Evolutionary conservation across 1,284 basidiomycete genomes (phyloP), one percentile per base, ranked within the genome.

Genomic region (Hymenochaete sp.): DNA sequence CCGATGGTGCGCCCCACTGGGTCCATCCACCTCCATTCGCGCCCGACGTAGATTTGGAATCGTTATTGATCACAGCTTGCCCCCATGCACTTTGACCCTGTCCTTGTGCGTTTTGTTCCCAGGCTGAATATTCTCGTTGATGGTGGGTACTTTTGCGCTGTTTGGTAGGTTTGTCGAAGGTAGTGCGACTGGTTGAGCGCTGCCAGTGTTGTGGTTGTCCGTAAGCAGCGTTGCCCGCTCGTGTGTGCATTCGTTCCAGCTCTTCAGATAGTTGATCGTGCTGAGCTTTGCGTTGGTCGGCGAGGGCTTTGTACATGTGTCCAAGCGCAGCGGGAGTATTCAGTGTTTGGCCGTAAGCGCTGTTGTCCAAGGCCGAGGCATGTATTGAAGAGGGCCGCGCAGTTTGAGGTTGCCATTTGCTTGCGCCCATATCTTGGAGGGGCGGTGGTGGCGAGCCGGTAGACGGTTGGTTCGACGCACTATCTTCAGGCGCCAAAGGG

Each of bases 221-320:
- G 22, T 28, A 41, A 6, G 27, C 2, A 13, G 22, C 13, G 25
- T 38, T 35, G n/a, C 38, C 13, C 4, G 35, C 33, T 19, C 25
- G 43, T 37, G 36, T 32, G 19, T 35, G 43, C 6, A 25, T 3
- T 33, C 38, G 43, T 9, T 35, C 33, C 10, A 44, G 19, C 10
- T 35, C 26, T 5, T 35, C 22, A 8, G n/a, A 18, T 11, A 44
- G 18, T 16, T 44, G 22, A 5, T 37, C 38, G 16, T 36, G 33
- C 16, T 44, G 43, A 24, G 43, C 33, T 26, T 44, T 32, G 16
- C 43, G 43, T 26, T 44, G 43, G 10, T 44, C 32, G 5, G 43
- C 33, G 21, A 44, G 36, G 28, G 43, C 43, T 9, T 35, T 37
- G 14, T 37, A 35, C 43, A 44, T 44, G 24, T 26, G 19, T 18